Conservation (phyloP, 176 grass and related monocot genomes). For the Saccharum spontaneum region DNA sequence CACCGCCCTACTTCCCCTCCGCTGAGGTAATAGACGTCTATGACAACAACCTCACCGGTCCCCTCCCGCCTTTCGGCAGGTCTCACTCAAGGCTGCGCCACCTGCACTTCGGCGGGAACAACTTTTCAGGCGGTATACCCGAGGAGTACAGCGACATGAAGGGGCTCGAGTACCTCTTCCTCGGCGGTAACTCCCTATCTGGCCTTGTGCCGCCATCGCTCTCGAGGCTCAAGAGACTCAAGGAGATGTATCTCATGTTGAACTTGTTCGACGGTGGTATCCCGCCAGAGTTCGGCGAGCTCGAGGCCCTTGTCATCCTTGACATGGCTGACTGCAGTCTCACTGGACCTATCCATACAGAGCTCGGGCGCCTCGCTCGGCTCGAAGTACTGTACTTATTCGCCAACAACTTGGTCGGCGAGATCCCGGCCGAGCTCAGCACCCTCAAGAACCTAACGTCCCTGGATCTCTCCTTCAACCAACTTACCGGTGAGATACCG, state of each 20-base stretch:
- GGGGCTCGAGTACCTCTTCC: conserved; percentile 58
- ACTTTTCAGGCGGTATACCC: conserved; percentile 59
- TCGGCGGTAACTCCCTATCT: conserved; percentile 50
- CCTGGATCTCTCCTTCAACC: no score
- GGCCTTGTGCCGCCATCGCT: conserved; percentile 52
- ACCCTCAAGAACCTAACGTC: conserved; percentile 16
- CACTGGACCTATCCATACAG: conserved; percentile 32
- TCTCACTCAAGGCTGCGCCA: conserved; percentile 25
- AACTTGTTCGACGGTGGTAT: conserved; percentile 69
- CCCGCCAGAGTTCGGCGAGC: conserved; percentile 46
- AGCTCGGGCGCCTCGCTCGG: conserved; percentile 24
- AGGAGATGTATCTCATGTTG: conserved; percentile 49
- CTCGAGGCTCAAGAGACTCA: conserved; percentile 15
- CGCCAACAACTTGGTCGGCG: no score
- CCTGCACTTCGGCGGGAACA: conserved; percentile 69
- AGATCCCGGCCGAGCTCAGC: conserved; percentile 55
- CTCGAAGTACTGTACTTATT: no score
- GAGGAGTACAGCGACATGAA: conserved; percentile 37
- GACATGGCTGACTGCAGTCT: conserved; percentile 41
- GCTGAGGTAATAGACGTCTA: conserved; percentile 54
- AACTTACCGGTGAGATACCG: no score
- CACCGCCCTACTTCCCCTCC: conserved; percentile 54
- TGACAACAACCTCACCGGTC: conserved; percentile 78
- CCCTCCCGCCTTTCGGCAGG: conserved; percentile 37
- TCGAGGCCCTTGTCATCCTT: conserved; percentile 35